Conservation (phyloP, 495 filamentous ascomycete species). For the Cladorrhinum samala region DNA sequence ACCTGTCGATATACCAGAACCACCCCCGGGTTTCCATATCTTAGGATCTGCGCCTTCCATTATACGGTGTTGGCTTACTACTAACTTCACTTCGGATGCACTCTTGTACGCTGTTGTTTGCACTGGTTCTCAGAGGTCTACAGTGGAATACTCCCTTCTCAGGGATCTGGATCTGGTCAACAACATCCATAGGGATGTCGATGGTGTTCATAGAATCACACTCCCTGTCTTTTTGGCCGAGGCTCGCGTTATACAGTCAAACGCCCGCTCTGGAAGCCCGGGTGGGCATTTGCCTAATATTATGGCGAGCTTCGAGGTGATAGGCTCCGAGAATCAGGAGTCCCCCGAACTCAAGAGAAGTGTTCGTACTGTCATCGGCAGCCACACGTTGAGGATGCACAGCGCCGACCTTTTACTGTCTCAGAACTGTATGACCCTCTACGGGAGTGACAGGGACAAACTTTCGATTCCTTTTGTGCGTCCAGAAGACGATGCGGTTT, state of each 20-base stretch:
- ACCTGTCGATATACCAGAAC: constrained; percentile 58
- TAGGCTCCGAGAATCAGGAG: constrained; percentile 43
- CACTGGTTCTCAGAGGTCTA: constrained; percentile 83
- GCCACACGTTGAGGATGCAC: constrained; percentile 77
- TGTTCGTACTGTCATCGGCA: constrained; percentile 79
- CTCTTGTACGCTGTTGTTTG: constrained; percentile 89
- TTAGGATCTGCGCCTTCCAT: constrained; percentile 85
- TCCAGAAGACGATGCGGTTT: constrained; percentile 78
- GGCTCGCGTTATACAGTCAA: constrained; percentile 71
- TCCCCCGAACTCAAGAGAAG: constrained; percentile 42
- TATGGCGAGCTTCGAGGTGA: constrained; percentile 69
- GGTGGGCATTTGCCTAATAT: constrained; percentile 74
- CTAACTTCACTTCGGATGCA: constrained; percentile 76
- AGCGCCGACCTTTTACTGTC: constrained; percentile 91
- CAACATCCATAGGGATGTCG: constrained; percentile 55
- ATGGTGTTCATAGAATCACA: constrained; percentile 60
- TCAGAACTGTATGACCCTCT: constrained; percentile 77
- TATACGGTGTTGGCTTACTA: constrained; percentile 90
- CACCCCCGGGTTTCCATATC: constrained; percentile 74
- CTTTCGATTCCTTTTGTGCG: constrained; percentile 88
- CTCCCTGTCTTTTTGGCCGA: constrained; percentile 84
- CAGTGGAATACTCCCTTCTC: constrained; percentile 65
- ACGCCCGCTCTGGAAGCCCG: constrained; percentile 65
- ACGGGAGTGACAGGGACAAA: constrained; percentile 80
- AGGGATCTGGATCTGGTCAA: constrained; percentile 63